Conservation (phyloP, 768 basidiomycete genomes). For the Amanita phalloides region DNA sequence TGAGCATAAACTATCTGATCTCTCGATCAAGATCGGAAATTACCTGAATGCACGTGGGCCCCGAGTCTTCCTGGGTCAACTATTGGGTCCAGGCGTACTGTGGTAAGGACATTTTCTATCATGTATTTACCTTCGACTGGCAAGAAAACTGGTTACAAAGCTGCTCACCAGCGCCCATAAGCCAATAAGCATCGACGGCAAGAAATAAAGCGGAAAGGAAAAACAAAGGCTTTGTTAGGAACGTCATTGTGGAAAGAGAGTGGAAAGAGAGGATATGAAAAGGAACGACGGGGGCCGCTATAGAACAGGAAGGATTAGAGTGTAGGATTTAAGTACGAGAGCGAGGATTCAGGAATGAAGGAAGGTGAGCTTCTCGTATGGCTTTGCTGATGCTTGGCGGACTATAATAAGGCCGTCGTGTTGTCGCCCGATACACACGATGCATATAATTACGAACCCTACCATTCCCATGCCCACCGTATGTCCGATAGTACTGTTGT, state of each 20-base stretch:
- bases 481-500: background rate
- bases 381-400: slow-evolving; percentile 3
- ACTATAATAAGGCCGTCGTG: background rate
- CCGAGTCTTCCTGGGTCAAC: slow-evolving; percentile 28
- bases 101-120: slow-evolving; percentile 27
- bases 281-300: slow-evolving; percentile 1
- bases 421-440: background rate
- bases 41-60: slow-evolving; percentile 37
- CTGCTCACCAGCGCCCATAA: slow-evolving; percentile 29
- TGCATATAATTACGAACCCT: background rate
- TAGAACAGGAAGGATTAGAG: background rate
- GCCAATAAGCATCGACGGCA: slow-evolving; percentile 32
- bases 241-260: slow-evolving; percentile 1
- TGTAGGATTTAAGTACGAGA: background rate
- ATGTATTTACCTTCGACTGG: background rate
- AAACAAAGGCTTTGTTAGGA: slow-evolving; percentile 19
- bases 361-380: background rate
- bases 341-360: background rate
- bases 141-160: background rate
- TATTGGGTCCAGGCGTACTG: slow-evolving; percentile 33
- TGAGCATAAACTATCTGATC: background rate
- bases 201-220: slow-evolving; percentile 20
- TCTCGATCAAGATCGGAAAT: slow-evolving; percentile 5
- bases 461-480: background rate
- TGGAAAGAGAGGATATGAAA: background rate